These are phyloP conservation scores for Corylus americana DNA, from an alignment of 306 rosid species.

Conservation along the genomic window DNA sequence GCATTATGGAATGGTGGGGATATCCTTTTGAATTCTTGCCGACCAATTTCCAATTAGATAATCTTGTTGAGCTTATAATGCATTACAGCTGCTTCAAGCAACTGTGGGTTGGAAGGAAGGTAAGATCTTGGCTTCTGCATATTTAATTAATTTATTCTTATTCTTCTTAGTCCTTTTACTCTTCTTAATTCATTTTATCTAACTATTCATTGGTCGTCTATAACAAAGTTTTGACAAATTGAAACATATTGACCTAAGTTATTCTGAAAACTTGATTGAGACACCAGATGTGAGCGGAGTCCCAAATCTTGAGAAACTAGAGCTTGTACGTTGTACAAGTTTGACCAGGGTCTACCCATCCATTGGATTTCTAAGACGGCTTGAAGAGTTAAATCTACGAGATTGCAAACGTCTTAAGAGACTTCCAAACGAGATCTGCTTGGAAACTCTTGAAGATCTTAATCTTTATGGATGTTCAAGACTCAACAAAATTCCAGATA, in stretches of 20 bases:
- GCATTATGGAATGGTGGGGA: conserved; percentile 22
- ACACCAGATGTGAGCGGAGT: conserved; percentile 9
- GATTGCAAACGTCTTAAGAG: conserved; percentile 18
- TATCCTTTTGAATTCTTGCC: conserved; percentile 10
- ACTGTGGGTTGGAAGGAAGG: conserved; percentile 22
- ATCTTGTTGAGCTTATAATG: conserved; percentile 30
- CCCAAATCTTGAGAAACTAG: conserved; percentile 22
- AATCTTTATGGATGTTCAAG: conserved; percentile 17
- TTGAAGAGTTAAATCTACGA: conserved; percentile 10
- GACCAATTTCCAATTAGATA: not conserved
- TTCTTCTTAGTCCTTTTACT: too few relatives aligned
- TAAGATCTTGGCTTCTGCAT: not conserved
- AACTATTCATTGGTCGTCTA: too few relatives aligned
- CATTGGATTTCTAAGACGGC: conserved; percentile 8
- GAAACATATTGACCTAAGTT: conserved; percentile 24
- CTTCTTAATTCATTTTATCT: too few relatives aligned
- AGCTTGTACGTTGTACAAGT: conserved; percentile 21
- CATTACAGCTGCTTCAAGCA: not conserved
- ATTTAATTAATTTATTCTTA: not conserved
- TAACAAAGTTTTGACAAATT: conserved; percentile 18
- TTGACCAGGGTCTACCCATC: not conserved
- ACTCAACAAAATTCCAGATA: not conserved
- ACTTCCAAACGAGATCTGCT: conserved; percentile 7
- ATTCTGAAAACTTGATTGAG: conserved; percentile 14
- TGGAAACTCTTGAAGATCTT: conserved; percentile 18